Percentiles rank a stretch among this genome's conserved stretches.
phyloP scores from a whole-genome alignment of 306 rosid species.

The Cicer yamashitae region DNA sequence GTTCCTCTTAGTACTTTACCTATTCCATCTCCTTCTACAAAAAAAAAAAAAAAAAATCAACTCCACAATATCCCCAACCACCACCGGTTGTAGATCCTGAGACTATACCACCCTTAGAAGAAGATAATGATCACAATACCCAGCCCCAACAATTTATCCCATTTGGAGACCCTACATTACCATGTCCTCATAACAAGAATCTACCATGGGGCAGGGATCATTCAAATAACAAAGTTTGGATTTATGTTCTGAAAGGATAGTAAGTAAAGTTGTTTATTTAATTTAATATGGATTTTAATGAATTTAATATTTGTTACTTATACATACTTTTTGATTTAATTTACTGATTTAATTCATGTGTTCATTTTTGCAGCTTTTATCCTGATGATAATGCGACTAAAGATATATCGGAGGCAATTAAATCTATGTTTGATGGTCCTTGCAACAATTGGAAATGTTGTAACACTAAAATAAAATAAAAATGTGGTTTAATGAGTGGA shows the following conservation, averaged over 20 bases:
- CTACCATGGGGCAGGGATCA: not conserved
- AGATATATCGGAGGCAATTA: not conserved
- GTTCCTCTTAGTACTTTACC: not conserved
- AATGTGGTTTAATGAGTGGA: not conserved
- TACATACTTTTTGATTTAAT: too few relatives aligned
- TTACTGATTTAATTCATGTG: not conserved
- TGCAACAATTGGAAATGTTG: slow-evolving; percentile 7
- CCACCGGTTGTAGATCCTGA: not conserved
- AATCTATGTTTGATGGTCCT: not conserved
- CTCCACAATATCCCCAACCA: not conserved
- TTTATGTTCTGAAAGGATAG: not conserved
- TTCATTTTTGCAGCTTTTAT: not conserved
- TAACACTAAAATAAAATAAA: not conserved
- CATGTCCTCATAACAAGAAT: too few relatives aligned
- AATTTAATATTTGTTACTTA: too few relatives aligned
- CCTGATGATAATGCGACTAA: not conserved
- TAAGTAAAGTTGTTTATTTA: not conserved
- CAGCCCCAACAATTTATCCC: too few relatives aligned
- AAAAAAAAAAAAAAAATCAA: not conserved
- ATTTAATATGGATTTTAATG: not conserved
- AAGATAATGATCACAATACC: not conserved
- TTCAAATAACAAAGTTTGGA: not conserved
- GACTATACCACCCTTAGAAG: not conserved
- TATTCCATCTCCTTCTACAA: not conserved
- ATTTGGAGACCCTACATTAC: too few relatives aligned